phyloP scores from a whole-genome alignment of 2,329 filamentous ascomycete species.

The Diaporthe destruens region DNA sequence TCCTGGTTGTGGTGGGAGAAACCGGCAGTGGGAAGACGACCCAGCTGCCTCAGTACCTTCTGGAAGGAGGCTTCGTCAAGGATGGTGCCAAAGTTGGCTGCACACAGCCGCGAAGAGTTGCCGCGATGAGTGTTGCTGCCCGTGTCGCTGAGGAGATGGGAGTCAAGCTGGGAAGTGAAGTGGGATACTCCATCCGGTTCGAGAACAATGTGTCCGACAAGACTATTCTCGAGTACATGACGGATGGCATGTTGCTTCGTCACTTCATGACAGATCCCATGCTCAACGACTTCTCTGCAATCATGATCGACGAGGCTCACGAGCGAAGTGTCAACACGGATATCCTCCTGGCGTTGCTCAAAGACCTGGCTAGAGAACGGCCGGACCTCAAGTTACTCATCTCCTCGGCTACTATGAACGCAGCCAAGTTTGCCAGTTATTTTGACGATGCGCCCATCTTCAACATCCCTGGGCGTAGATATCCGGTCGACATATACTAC shows the following conservation, averaged over 20 bases:
- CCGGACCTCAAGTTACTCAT: conserved; percentile 92
- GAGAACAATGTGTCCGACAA: conserved; percentile 93
- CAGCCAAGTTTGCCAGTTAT: conserved; percentile 90
- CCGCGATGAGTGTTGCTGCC: conserved; percentile 96
- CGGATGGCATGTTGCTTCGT: conserved; percentile 92
- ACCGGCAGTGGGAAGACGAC: conserved; percentile 97
- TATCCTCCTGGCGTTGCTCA: conserved; percentile 87
- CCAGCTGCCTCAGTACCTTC: conserved; percentile 91
- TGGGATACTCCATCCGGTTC: conserved; percentile 95
- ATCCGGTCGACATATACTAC: conserved; percentile 92
- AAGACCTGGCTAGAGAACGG: conserved; percentile 85
- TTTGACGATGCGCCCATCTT: conserved; percentile 95
- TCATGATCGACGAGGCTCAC: conserved; percentile 99
- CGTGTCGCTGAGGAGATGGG: conserved; percentile 96
- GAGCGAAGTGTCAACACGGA: conserved; percentile 93
- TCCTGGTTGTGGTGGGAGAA: conserved; percentile 92
- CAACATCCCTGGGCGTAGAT: conserved; percentile 90
- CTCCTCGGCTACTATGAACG: conserved; percentile 94
- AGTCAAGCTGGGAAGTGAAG: conserved; percentile 88
- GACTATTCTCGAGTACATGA: conserved; percentile 95
- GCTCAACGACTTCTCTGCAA: conserved; percentile 81
- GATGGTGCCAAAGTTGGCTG: conserved; percentile 88
- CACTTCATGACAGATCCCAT: conserved; percentile 92
- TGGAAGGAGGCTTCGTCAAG: conserved; percentile 91
- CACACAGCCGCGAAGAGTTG: conserved; percentile 94